Evolutionary conservation across 192 early-diverging fungal species (phyloP).

Genomic region (Obelidium mucronatum): DNA sequence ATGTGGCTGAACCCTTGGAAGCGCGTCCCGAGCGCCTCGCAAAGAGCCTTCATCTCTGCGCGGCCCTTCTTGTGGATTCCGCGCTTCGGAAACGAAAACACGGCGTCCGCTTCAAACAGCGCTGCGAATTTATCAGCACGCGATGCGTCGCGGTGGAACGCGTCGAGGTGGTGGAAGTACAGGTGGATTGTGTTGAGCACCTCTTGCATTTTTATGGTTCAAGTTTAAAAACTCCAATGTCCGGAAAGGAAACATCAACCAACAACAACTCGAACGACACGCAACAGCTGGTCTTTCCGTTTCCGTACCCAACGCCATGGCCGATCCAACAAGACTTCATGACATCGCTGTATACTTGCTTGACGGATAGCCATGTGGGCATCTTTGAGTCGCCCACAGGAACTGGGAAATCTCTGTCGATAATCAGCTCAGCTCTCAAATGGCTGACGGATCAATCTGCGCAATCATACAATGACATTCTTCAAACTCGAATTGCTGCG

Average conservation of each 20-base stretch:
- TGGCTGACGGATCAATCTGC: slow-evolving; percentile 74
- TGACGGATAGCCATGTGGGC: slow-evolving; percentile 73
- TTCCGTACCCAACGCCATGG: slow-evolving; percentile 63
- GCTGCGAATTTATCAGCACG: neutral
- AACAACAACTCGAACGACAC: no score
- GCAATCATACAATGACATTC: slow-evolving; percentile 4
- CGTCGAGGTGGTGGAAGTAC: neutral
- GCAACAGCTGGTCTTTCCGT: slow-evolving; percentile 59
- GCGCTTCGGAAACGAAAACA: neutral
- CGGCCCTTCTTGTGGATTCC: neutral
- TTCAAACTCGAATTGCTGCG: slow-evolving; percentile 7
- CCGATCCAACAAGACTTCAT: slow-evolving; percentile 81
- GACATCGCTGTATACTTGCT: slow-evolving; percentile 71
- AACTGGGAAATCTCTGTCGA: slow-evolving; percentile 89
- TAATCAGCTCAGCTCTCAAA: slow-evolving; percentile 83
- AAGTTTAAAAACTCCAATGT: no score
- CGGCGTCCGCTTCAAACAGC: neutral
- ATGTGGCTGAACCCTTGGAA: neutral
- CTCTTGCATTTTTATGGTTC: neutral
- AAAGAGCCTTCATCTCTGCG: neutral
- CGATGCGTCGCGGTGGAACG: neutral
- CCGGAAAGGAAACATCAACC: no score
- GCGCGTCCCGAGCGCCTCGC: neutral
- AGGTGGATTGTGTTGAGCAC: neutral
- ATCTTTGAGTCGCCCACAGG: slow-evolving; percentile 95